Conservation (phyloP, 2,329 filamentous ascomycete species). For the Fusarium sp. region DNA sequence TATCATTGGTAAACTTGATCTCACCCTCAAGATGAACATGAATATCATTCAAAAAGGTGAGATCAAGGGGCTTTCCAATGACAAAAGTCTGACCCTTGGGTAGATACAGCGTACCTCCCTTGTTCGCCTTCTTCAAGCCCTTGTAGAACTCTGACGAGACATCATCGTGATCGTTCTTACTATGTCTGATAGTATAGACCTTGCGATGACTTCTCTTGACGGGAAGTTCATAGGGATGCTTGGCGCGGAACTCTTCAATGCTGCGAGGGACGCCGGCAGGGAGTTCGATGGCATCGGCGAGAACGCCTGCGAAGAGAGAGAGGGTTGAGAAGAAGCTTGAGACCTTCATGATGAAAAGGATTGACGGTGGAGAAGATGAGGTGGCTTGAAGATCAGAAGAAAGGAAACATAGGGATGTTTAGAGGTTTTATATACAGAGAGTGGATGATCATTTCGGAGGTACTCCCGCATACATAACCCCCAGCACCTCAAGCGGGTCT, state of each 20-base stretch:
- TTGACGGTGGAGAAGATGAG: neutral
- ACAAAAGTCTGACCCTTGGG: slow-evolving; percentile 37
- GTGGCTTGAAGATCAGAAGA: neutral
- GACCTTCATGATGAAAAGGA: slow-evolving; percentile 31
- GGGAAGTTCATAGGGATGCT: slow-evolving; percentile 31
- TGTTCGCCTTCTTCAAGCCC: slow-evolving; percentile 37
- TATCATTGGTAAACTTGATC: slow-evolving; percentile 42
- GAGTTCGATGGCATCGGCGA: slow-evolving; percentile 35
- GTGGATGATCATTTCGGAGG: slow-evolving; percentile 11
- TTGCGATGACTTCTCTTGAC: slow-evolving; percentile 21
- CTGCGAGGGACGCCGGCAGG: slow-evolving; percentile 39
- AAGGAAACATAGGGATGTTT: neutral
- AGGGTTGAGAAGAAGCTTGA: slow-evolving; percentile 31
- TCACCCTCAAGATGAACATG: slow-evolving; percentile 40
- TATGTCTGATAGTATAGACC: slow-evolving; percentile 31
- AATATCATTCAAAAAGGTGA: slow-evolving; percentile 37
- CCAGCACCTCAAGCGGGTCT: neutral
- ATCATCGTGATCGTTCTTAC: slow-evolving; percentile 33
- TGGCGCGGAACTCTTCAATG: slow-evolving; percentile 37
- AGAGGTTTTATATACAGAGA: slow-evolving; percentile 15
- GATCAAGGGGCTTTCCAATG: slow-evolving; percentile 38
- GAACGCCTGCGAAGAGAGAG: slow-evolving; percentile 27
- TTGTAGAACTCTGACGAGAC: slow-evolving; percentile 35
- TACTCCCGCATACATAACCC: slow-evolving; percentile 1
- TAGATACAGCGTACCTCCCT: slow-evolving; percentile 36